Evolutionary conservation across 495 filamentous ascomycete species (phyloP).

Genomic region (Penicillium crystallinum): DNA sequence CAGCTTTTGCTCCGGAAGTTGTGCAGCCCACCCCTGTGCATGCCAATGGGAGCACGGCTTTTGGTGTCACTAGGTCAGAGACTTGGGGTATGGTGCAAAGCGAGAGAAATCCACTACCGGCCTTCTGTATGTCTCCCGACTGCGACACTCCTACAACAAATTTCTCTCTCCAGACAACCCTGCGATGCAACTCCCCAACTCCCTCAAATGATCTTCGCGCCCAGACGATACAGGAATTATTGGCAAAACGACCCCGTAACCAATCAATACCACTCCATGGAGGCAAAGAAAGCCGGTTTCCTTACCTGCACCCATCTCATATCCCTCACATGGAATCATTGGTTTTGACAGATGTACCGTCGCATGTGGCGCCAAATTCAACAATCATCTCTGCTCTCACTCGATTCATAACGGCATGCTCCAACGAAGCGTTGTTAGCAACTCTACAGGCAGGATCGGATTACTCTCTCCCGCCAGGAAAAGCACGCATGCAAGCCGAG

Average conservation of each 20-base stretch:
- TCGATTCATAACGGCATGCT: slow-evolving; percentile 56
- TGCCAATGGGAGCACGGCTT: not conserved
- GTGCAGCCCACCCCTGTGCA: slow-evolving; percentile 9
- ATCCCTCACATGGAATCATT: slow-evolving; percentile 52
- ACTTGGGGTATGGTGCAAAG: not conserved
- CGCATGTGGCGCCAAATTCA: slow-evolving; percentile 40
- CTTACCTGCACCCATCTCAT: slow-evolving; percentile 52
- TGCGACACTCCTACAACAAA: not conserved
- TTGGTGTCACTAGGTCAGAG: slow-evolving; percentile 13
- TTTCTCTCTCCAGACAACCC: slow-evolving; percentile 3
- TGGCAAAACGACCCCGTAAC: slow-evolving; percentile 33
- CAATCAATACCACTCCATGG: slow-evolving; percentile 23
- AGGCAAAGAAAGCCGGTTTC: slow-evolving; percentile 30
- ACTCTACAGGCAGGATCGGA: slow-evolving; percentile 48
- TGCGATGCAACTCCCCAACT: slow-evolving; percentile 24
- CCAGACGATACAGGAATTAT: slow-evolving; percentile 30
- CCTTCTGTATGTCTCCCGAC: slow-evolving; percentile 10
- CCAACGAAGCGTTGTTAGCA: slow-evolving; percentile 52
- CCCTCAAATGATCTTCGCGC: slow-evolving; percentile 21
- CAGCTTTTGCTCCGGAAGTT: slow-evolving; percentile 44
- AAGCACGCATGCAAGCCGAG: slow-evolving; percentile 33
- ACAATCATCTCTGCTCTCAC: slow-evolving; percentile 45
- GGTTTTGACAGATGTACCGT: slow-evolving; percentile 56
- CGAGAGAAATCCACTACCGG: slow-evolving; percentile 1
- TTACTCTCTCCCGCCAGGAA: slow-evolving; percentile 47